These are phyloP conservation scores for Aspergillus proliferans DNA, from an alignment of 2,329 filamentous ascomycete genomes.

Conservation along the genomic window DNA sequence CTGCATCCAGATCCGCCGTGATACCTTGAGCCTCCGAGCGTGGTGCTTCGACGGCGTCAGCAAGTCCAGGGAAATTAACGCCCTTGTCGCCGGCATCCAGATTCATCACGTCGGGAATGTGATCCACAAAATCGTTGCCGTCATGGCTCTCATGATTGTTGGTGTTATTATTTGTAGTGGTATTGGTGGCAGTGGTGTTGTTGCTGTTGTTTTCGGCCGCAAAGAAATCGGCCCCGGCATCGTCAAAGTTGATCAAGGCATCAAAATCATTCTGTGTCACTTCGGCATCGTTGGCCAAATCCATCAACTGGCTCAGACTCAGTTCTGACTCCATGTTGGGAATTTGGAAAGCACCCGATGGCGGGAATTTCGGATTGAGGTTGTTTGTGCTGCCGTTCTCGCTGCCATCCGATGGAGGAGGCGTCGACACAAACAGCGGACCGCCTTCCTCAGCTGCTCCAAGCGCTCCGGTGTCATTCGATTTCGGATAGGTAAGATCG, in stretches of 20 bases:
- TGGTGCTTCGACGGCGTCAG: slow-evolving; percentile 4
- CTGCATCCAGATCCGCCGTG: slow-evolving; percentile 13
- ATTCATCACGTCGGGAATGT: slow-evolving; percentile 11
- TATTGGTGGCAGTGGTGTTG: slow-evolving; percentile 1
- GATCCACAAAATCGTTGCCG: background rate
- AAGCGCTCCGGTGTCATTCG: slow-evolving; percentile 12
- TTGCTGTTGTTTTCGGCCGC: slow-evolving; percentile 20
- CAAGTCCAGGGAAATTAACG: slow-evolving; percentile 5
- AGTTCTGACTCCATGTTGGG: slow-evolving; percentile 27
- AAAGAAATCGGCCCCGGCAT: slow-evolving; percentile 32
- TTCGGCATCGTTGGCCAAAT: slow-evolving; percentile 39
- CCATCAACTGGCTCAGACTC: slow-evolving; percentile 37
- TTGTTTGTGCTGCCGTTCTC: slow-evolving; percentile 39
- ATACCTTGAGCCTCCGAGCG: slow-evolving; percentile 7
- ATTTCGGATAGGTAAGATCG: slow-evolving; percentile 31
- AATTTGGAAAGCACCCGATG: slow-evolving; percentile 21
- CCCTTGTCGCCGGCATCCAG: slow-evolving; percentile 12
- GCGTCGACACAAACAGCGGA: slow-evolving; percentile 32
- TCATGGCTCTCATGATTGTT: slow-evolving; percentile 7
- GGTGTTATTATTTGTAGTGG: background rate
- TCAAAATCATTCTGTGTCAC: slow-evolving; percentile 43
- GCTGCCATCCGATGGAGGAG: slow-evolving; percentile 37
- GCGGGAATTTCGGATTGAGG: slow-evolving; percentile 23
- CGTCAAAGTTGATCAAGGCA: slow-evolving; percentile 42
- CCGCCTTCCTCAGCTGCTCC: slow-evolving; percentile 19